Evolutionary conservation across 2,329 filamentous ascomycete genomes (phyloP).

Genomic region (Hypoxylon sp.): DNA sequence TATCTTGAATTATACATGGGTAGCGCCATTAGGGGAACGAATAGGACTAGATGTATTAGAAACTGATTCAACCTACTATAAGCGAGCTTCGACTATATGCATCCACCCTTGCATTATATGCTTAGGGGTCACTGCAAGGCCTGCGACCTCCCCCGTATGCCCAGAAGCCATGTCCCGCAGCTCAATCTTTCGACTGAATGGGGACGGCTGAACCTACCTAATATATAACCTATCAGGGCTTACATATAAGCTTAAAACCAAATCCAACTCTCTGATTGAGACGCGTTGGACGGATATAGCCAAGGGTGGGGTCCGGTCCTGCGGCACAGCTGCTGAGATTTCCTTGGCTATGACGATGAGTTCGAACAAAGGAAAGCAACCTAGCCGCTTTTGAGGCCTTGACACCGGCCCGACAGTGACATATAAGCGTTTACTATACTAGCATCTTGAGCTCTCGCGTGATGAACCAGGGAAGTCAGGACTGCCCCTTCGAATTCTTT

Average conservation of each 20-base stretch:
- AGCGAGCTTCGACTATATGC: background rate
- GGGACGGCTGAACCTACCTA: background rate
- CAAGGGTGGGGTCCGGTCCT: conserved; percentile 7
- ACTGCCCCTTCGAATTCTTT: background rate
- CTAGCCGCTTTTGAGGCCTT: background rate
- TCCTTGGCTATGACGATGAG: background rate
- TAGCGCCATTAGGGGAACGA: background rate
- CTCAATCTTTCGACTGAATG: background rate
- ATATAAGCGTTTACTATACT: background rate
- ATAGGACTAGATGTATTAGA: background rate
- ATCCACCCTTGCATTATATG: conserved; percentile 1
- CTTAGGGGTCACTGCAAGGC: background rate
- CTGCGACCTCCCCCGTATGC: conserved; percentile 6
- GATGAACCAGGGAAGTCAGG: background rate
- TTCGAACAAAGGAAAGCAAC: conserved; percentile 3
- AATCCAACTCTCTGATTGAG: background rate
- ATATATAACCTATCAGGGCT: background rate
- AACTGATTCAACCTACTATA: conserved; percentile 1
- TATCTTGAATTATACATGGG: background rate
- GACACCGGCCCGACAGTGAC: background rate
- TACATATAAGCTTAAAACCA: background rate
- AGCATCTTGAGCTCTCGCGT: background rate
- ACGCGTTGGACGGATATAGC: background rate
- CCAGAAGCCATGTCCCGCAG: background rate
- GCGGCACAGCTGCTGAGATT: background rate